These are phyloP conservation scores for Chaetomium strumarium DNA, from an alignment of 2,329 filamentous ascomycete genomes.

Conservation along the genomic window DNA sequence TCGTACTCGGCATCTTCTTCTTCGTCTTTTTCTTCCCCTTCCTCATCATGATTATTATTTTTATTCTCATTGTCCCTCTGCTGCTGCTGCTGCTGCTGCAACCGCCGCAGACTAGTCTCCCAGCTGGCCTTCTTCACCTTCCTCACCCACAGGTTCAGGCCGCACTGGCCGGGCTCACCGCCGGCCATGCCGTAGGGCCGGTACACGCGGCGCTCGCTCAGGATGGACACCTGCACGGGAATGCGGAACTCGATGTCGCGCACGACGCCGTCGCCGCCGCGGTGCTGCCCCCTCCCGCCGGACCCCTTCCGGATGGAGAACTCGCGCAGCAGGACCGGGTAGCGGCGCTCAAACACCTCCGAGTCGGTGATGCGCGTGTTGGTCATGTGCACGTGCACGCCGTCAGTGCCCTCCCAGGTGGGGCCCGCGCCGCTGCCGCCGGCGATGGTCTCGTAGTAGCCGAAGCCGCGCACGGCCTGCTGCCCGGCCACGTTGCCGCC, in stretches of 20 bases:
- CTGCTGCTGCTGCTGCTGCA: conserved; percentile 28
- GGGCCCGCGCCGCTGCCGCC: conserved; percentile 70
- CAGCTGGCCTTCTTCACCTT: conserved; percentile 56
- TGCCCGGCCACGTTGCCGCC: conserved; percentile 58
- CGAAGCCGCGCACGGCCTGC: conserved; percentile 65
- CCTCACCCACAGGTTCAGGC: conserved; percentile 82
- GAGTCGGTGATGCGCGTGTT: conserved; percentile 79
- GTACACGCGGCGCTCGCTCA: conserved; percentile 71
- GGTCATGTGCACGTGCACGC: conserved; percentile 81
- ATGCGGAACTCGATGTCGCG: conserved; percentile 77
- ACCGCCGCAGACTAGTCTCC: conserved; percentile 38
- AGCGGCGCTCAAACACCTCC: conserved; percentile 71
- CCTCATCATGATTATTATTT: conserved; percentile 4
- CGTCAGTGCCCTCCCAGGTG: conserved; percentile 65
- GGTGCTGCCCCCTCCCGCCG: conserved; percentile 59
- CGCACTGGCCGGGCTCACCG: conserved; percentile 70
- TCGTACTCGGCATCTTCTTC: conserved; percentile 42
- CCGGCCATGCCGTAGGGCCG: conserved; percentile 78
- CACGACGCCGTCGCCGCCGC: conserved; percentile 70
- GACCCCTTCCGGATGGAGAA: conserved; percentile 60
- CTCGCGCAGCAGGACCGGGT: conserved; percentile 65
- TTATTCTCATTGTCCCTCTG: neutral
- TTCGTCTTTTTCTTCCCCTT: conserved; percentile 25
- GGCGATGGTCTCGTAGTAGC: conserved; percentile 82
- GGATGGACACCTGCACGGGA: conserved; percentile 70